A percentile compares a stretch with the other conserved stretches of the same genome.
Evolutionary conservation across 345 rosid species (phyloP).

Genomic region (Gossypium turneri): DNA sequence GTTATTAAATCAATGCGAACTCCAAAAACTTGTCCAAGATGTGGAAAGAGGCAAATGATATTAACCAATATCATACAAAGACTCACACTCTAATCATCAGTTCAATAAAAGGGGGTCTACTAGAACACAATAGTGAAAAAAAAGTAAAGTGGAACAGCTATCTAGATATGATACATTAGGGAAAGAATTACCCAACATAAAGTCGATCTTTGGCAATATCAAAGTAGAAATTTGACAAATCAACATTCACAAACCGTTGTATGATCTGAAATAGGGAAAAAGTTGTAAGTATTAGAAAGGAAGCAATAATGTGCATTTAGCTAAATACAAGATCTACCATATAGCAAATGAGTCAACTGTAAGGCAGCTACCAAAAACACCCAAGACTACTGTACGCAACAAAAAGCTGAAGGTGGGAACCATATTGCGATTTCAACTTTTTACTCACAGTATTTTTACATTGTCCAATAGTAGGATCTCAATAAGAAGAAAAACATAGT

Average conservation of each 20-base stretch:
- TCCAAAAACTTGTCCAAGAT: neutral
- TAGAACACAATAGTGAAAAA: neutral
- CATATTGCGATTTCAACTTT: neutral
- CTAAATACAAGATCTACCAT: neutral
- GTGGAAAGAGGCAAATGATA: neutral
- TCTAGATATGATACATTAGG: slow-evolving; percentile 14
- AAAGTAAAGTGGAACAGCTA: neutral
- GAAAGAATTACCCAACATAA: slow-evolving; percentile 74
- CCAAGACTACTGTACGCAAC: neutral
- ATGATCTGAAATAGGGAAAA: slow-evolving; percentile 53
- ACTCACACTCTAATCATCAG: neutral
- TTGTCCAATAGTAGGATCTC: neutral
- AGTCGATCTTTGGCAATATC: slow-evolving; percentile 96
- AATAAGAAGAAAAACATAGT: neutral
- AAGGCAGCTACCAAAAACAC: neutral
- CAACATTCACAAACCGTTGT: slow-evolving; percentile 82
- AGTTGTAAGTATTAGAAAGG: neutral
- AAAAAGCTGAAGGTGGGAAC: neutral
- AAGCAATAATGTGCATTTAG: neutral
- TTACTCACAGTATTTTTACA: neutral
- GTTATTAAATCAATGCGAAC: neutral
- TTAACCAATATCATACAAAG: neutral
- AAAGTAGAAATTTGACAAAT: slow-evolving; percentile 89
- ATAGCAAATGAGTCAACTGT: slow-evolving; percentile 5
- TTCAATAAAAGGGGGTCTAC: neutral